Evolutionary conservation across 306 rosid genomes (phyloP).

Genomic region (Gleditsia sinensis): DNA sequence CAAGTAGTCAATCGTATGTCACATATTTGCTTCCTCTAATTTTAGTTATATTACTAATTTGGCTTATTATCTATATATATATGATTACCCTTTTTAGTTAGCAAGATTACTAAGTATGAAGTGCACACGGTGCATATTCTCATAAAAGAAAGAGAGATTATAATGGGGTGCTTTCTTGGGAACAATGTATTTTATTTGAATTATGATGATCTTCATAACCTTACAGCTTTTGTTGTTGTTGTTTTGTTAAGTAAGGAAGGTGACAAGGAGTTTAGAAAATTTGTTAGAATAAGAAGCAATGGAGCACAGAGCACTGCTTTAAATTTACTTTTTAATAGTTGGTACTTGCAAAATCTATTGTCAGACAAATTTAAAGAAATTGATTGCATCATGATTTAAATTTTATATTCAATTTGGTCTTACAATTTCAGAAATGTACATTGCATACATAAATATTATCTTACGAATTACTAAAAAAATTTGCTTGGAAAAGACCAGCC

Average conservation of each 20-base stretch:
- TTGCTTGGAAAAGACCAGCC: not conserved
- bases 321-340: not conserved
- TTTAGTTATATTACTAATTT: not conserved
- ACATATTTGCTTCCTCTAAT: not conserved
- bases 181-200: not conserved
- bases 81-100: not conserved
- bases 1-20: constrained; percentile 82
- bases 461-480: not conserved
- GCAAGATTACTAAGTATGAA: not conserved
- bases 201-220: not conserved
- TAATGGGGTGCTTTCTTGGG: not conserved
- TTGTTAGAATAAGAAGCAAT: not conserved
- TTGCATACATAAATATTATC: not conserved
- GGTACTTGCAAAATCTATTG: not conserved
- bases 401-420: not conserved
- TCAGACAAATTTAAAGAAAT: not conserved
- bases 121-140: not conserved
- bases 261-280: not conserved
- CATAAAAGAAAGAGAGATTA: not conserved
- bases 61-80: not conserved
- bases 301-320: not conserved
- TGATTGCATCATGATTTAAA: not conserved
- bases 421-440: not conserved
- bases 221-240: not conserved
- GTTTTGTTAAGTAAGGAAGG: not conserved